Conservation (phyloP, 192 early-diverging fungal genomes). For the Dissophora globulifera region DNA sequence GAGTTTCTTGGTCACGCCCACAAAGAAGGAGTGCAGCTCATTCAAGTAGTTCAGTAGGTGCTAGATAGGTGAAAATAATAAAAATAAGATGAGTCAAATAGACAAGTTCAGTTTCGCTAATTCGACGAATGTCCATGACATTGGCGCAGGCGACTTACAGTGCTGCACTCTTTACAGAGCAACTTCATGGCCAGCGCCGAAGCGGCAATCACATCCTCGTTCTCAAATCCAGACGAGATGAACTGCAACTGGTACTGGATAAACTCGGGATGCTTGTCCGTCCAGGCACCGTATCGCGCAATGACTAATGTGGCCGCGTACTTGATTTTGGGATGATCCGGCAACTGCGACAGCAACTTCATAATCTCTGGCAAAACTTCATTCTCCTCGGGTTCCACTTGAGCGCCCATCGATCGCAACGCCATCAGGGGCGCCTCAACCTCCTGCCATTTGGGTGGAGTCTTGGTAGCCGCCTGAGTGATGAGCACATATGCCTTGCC, state of each 20-base stretch:
- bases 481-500: slow-evolving; percentile 56
- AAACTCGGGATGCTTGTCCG: slow-evolving; percentile 85
- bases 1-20: slow-evolving; percentile 74
- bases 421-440: slow-evolving; percentile 97
- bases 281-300: slow-evolving; percentile 96
- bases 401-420: slow-evolving; percentile 91
- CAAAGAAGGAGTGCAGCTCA: slow-evolving; percentile 87
- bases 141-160: slow-evolving; percentile 62
- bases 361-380: slow-evolving; percentile 91
- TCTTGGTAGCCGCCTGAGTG: slow-evolving; percentile 53
- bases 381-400: slow-evolving; percentile 76
- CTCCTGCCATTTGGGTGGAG: slow-evolving; percentile 81
- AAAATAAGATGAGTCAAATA: slow-evolving; percentile 5
- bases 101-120: too few relatives aligned
- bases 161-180: slow-evolving; percentile 90
- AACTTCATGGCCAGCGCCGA: slow-evolving; percentile 88
- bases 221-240: slow-evolving; percentile 91
- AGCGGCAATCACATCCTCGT: slow-evolving; percentile 85
- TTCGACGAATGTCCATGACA: too few relatives aligned
- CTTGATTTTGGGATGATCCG: slow-evolving; percentile 92
- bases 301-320: slow-evolving; percentile 98
- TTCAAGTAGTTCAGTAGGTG: slow-evolving; percentile 79
- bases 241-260: slow-evolving; percentile 93
- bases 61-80: slow-evolving; percentile 43
- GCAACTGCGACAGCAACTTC: slow-evolving; percentile 86